Evolutionary conservation across 345 rosid species (phyloP), one percentile per base, ranked within the genome.

Genomic region (Bruguiera gymnorhiza): DNA sequence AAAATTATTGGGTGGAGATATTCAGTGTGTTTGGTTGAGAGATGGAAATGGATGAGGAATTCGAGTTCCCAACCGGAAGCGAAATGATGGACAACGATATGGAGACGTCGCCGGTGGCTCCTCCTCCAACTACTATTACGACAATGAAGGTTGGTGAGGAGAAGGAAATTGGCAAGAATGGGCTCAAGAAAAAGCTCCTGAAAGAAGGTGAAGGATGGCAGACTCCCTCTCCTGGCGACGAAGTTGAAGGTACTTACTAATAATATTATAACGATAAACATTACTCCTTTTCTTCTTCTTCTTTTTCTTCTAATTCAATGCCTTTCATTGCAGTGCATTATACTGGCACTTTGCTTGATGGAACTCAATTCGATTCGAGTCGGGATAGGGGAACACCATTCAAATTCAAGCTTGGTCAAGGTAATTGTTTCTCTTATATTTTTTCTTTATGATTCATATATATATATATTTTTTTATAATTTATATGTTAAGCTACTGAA

Each of bases 361-460:
- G 98, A 27, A 92, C 96, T 1, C 74, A 86, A 80, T 96, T 96
- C 57, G 99, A 96, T 84, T 96, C 98, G 0, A 96, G 98, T 55
- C 85, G 95, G 29, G 97, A 87, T 32, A 84, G 93, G 23, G 95
- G 89, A 11, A 81, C 90, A 34, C 94, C 99, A 11, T 96, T 96
- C 82, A 89, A 86, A 75, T 96, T 96, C 89, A 84, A 88, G 30
- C 97, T 96, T 48, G 98, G 99, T 15, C 98, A 89, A 89, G 99
- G 98, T 89, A 59, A 48, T 43, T 29, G 6, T 3, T 15, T 21
- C 37, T 15, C 19, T 55, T 29, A 5, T n/a, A 21, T 27, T 26
- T 27, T 37, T 1, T 34, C 9, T 34, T 34, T 7, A 7, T 7
- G 36, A 32, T 5, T 32, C 6, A 24, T 24, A 24, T 24, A 24